Evolutionary conservation across 768 basidiomycete genomes (phyloP), one percentile per base, ranked within the genome.

Genomic region (Tylopilus intermedius): DNA sequence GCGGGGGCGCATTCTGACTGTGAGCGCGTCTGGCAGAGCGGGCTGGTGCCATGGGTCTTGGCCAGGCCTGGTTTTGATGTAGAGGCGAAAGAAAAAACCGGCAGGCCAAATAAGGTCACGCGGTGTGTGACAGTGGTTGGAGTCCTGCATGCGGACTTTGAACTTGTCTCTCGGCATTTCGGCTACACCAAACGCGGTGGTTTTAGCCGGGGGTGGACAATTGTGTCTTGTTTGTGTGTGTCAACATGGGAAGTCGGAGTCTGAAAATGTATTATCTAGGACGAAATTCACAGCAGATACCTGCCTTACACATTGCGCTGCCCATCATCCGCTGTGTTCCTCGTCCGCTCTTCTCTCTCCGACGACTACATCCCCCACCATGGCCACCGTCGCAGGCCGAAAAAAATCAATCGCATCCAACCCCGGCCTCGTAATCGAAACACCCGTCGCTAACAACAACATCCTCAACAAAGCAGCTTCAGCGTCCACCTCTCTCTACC

Each of bases 381-480:
- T 79, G 78, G 68, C 79, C 67, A 74, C 67, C 62, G 64, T 76
- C 70, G 78, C 85, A 62, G 82, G 77, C 70, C 83, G 89, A 64
- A 89, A 88, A 82, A 90, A 88, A 73, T 88, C 86, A 51, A 80
- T 88, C 61, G 77, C 81, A 52, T 82, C 85, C 54, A 80, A 74
- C 62, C 72, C 79, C 47, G 80, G 76, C 63, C 75, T 87, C 53
- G 75, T 81, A 43, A 86, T 88, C 68, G 89, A 90, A 69, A 80
- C 80, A 14, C 86, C 87, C 40, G 77, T 84, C 62, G 81, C 82
- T 61, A 82, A 83, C 66, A 90, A 88, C 76, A 90, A 86, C 46
- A 85, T 90, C 55, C 90, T 93, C 77, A 93, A 93, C 75, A 90
- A 92, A 72, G 78, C 88, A 45, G 89, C 91, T n/a, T 86, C 88